A percentile compares a stretch with the other conserved stretches of the same genome.
These are phyloP conservation scores for Glycine tomentella DNA, from an alignment of 306 rosid genomes.

Conservation along the genomic window DNA sequence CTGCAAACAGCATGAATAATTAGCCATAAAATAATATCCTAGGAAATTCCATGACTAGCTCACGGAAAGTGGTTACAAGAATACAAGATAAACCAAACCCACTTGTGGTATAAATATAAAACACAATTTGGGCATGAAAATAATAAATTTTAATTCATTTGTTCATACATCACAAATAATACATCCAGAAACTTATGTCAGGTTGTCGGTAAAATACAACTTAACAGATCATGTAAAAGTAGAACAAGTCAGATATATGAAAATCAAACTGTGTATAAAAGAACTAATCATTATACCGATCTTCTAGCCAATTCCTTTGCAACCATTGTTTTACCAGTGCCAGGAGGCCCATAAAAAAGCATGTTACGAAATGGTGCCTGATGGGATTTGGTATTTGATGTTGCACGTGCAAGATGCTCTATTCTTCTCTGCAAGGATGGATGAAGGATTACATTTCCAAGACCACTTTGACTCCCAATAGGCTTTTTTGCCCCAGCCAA, in stretches of 20 bases:
- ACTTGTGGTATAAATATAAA: background rate
- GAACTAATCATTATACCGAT: constrained; percentile 65
- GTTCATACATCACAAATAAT: constrained; percentile 5
- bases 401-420: constrained; percentile 90
- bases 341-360: constrained; percentile 99
- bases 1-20: constrained; percentile 25
- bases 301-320: constrained; percentile 95
- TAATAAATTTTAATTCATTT: constrained; percentile 7
- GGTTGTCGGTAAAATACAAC: constrained; percentile 26
- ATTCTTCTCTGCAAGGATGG: constrained; percentile 90
- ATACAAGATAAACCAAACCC: constrained; percentile 20
- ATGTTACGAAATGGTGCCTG: constrained; percentile 97
- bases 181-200: constrained; percentile 1
- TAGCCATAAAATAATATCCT: constrained; percentile 17
- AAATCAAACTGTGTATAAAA: constrained; percentile 17
- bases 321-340: constrained; percentile 99
- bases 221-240: constrained; percentile 22
- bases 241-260: constrained; percentile 21
- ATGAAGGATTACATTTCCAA: constrained; percentile 83
- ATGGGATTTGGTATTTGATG: constrained; percentile 92
- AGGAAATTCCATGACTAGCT: background rate
- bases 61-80: background rate
- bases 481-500: constrained; percentile 55
- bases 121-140: background rate
- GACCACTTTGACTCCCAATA: constrained; percentile 63